Evolutionary conservation across 805 yeast species (phyloP), one percentile per base, ranked within the genome.

Genomic region (Yarrowia yakushimensis): DNA sequence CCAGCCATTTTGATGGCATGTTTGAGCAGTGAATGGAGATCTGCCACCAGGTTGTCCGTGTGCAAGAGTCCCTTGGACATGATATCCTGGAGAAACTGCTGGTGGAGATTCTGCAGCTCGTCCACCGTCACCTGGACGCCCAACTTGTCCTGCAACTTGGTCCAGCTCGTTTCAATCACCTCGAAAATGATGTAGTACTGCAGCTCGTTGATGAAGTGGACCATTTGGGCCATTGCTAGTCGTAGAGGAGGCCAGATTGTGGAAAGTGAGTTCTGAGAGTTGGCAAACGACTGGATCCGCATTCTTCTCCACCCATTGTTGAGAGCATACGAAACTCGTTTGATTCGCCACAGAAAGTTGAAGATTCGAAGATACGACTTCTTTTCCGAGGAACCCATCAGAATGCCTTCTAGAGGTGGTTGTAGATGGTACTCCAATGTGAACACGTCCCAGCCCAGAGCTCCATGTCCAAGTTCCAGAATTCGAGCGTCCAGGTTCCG

Each of bases 401-500:
- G 76, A 3, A 88, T 79, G 27, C 81, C 76, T 9, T 83, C 78
- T 43, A 87, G 71, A 0, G 88, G 88, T 13, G 77, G 67, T 18
- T 70, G 73, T 4, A 82, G 71, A 20, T 72, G 70, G 72, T 88
- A 94, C 70, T 91, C 97, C 36, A 92, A 75, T 0, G 97, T 90
- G 71, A 93, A 92, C 1, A 88, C 90, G 70, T 92, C 96, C 97
- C 97, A 92, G 0, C 97, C 97, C 57, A 83, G 74, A 65, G 85
- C 82, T 0, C 90, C 87, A 67, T 86, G 89, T 3, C 85, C 85
- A 54, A 87, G 74, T 64, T 87, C 90, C 54, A 92, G 77, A 22
- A 92, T 79, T 46, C 97, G 78, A 0, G 97, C 97, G 76, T 94
- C 98, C 12, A 93, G 71, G 57, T 88, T 74, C 45, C 80, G 75